These are phyloP conservation scores for Salix suchowensis DNA, from an alignment of 345 rosid genomes.

Conservation along the genomic window DNA sequence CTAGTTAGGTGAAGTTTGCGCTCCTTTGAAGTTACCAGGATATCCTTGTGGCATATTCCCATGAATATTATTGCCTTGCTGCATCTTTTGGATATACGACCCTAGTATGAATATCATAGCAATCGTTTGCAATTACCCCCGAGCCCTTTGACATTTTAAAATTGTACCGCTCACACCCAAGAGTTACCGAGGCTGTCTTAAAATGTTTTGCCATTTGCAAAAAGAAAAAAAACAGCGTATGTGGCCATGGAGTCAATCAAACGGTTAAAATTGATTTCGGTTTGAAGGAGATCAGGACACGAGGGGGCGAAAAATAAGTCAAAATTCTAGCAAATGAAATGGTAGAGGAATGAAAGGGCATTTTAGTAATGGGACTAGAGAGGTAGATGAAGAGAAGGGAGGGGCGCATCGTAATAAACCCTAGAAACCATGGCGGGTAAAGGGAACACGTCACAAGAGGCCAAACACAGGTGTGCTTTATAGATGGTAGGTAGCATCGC, in stretches of 20 bases:
- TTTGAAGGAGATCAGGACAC: no score
- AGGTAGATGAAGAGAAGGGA: background rate
- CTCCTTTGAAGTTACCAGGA: background rate
- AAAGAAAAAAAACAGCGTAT: no score
- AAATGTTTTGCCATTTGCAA: no score
- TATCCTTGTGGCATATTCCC: conserved; percentile 10
- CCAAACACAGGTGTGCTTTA: background rate
- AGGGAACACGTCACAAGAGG: background rate
- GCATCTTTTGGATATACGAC: background rate
- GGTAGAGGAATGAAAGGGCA: background rate
- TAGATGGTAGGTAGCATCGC: conserved; percentile 2
- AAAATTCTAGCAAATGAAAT: no score
- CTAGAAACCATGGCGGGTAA: background rate
- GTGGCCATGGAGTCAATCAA: no score
- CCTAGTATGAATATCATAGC: background rate
- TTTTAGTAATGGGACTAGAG: background rate
- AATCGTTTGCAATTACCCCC: background rate
- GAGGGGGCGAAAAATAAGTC: no score
- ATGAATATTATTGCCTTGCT: background rate
- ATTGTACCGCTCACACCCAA: no score
- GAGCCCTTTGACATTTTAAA: background rate
- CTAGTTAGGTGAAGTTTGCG: no score
- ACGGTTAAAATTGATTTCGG: background rate
- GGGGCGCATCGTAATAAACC: conserved; percentile 9
- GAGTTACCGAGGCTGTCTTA: no score